Evolutionary conservation across 1,284 basidiomycete genomes (phyloP), one percentile per base, ranked within the genome.

Genomic region (Boletellus dicymbophilus): DNA sequence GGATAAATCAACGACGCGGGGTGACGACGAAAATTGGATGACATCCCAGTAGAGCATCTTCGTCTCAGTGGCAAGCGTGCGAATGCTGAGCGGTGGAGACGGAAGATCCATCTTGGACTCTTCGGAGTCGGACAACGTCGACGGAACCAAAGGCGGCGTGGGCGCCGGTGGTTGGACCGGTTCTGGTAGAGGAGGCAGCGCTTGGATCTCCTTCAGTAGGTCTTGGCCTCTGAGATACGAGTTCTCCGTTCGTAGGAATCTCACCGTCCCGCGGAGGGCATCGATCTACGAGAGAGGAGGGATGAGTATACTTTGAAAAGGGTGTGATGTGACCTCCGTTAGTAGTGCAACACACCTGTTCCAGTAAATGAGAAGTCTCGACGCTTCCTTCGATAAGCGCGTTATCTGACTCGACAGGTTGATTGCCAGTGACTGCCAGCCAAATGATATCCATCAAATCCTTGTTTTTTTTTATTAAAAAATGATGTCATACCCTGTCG

Each of bases 161-260:
- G 76, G 73, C 15, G 73, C 8, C 8, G 27, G 62, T 22, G 79
- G 72, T 25, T 63, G 68, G 52, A 73, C 51, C n/a, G 76, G 74
- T 40, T 72, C 69, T 4, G 78, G 72, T 11, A 95, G 77, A 0
- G 75, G 72, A 11, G 87, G 90, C 0, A 98, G 74, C 4, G 82
- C 68, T 54, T 89, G 80, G 49, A 98, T 84, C 60, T 94, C 90
- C 49, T 81, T 79, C 56, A 95, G 81, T 1, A 98, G 76, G 62
- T 94, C 92, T 64, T 91, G 87, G 3, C 93, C 89, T 65, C 92
- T 95, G 67, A 99, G 83, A 65, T 90, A 90, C 2, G 90, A 82
- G 68, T 99, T 99, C 69, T 99, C 96, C 31, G 80, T 84, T 18
- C 95, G 85, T 25, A 99, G 75, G 80, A 90, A 96, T 25, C 90